A percentile compares a stretch with the other conserved stretches of the same genome.
These are phyloP conservation scores for Teratosphaeria destructans DNA, from an alignment of 2,329 filamentous ascomycete species.

Conservation along the genomic window DNA sequence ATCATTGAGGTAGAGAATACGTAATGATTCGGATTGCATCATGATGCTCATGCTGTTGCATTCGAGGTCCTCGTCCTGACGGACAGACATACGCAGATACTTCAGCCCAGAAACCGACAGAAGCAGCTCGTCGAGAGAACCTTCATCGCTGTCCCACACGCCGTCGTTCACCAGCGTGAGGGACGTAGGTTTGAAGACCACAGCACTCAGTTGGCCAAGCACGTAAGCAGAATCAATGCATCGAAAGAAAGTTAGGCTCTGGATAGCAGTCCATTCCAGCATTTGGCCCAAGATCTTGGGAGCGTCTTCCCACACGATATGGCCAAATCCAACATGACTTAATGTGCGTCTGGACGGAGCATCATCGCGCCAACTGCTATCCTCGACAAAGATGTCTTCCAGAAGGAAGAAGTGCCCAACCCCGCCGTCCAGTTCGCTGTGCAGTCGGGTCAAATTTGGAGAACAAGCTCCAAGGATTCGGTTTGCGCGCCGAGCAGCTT, in stretches of 20 bases:
- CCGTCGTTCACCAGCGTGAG: not conserved
- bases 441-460: not conserved
- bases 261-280: not conserved
- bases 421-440: not conserved
- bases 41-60: not conserved
- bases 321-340: not conserved
- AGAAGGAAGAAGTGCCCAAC: not conserved
- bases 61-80: not conserved
- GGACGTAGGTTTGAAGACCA: not conserved
- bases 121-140: not conserved
- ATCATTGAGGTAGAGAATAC: not conserved
- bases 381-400: not conserved
- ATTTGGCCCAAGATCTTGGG: not conserved
- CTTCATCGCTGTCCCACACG: not conserved
- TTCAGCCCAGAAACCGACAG: not conserved
- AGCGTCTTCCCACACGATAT: not conserved
- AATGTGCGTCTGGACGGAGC: not conserved
- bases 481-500: not conserved
- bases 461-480: not conserved
- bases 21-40: not conserved
- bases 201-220: not conserved
- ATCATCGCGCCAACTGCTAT: not conserved
- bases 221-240: not conserved
- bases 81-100: not conserved
- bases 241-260: not conserved